Evolutionary conservation across 768 basidiomycete species (phyloP).

Genomic region (Albatrellus ellisii): DNA sequence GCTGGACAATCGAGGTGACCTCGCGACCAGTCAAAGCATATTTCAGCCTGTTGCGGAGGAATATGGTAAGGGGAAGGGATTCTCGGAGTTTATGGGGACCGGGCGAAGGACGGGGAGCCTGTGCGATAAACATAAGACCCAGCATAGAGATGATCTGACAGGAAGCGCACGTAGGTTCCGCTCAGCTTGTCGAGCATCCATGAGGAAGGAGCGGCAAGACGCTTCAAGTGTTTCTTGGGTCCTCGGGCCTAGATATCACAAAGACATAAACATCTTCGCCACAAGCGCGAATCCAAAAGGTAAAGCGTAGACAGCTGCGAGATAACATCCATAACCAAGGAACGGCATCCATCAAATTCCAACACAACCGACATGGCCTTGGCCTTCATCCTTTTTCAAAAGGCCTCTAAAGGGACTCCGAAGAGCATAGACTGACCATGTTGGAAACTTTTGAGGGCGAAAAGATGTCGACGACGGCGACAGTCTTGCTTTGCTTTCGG

Average conservation of each 20-base stretch:
- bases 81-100: slow-evolving; percentile 99
- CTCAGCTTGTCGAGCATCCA: slow-evolving; percentile 99
- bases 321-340: slow-evolving; percentile 17
- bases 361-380: slow-evolving; percentile 3
- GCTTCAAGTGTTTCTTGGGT: slow-evolving; percentile 99
- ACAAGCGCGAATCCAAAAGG: slow-evolving; percentile 6
- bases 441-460: slow-evolving; percentile 21
- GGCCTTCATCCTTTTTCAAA: slow-evolving; percentile 2
- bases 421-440: slow-evolving; percentile 21
- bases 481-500: slow-evolving; percentile 12
- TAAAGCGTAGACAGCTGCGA: slow-evolving; percentile 4
- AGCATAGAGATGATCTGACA: too few species aligned
- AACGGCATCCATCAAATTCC: slow-evolving; percentile 20
- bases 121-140: not conserved
- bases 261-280: not conserved
- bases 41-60: slow-evolving; percentile 98
- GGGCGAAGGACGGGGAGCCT: slow-evolving; percentile 94
- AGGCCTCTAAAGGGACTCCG: not conserved
- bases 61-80: slow-evolving; percentile 92
- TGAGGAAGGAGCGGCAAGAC: slow-evolving; percentile 90
- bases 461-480: slow-evolving; percentile 22
- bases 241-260: slow-evolving; percentile 69
- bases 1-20: slow-evolving; percentile 88
- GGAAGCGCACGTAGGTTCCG: slow-evolving; percentile 78
- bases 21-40: slow-evolving; percentile 96